Evolutionary conservation across 2,329 filamentous ascomycete species (phyloP).

Genomic region (Pseudopithomyces maydicus): DNA sequence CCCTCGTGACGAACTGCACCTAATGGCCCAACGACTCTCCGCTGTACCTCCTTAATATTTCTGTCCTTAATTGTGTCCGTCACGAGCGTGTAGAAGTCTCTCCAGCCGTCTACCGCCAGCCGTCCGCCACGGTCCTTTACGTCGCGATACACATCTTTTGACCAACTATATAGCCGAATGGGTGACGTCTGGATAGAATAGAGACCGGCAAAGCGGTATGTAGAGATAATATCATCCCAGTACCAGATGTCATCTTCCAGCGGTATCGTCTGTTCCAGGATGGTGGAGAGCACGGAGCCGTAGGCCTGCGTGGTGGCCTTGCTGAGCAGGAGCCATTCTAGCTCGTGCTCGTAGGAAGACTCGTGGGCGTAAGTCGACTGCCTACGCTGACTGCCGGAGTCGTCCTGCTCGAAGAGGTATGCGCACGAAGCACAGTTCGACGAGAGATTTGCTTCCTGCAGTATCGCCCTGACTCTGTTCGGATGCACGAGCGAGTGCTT

Average conservation of each 20-base stretch:
- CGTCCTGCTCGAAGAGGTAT: constrained; percentile 41
- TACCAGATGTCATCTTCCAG: constrained; percentile 91
- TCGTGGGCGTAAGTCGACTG: constrained; percentile 20
- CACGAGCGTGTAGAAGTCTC: constrained; percentile 79
- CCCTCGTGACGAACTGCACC: constrained; percentile 77
- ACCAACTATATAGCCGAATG: constrained; percentile 72
- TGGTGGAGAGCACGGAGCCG: constrained; percentile 74
- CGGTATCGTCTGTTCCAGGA: constrained; percentile 82
- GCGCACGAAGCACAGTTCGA: constrained; percentile 44
- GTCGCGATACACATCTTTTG: constrained; percentile 71
- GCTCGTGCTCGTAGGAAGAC: constrained; percentile 68
- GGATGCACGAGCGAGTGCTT: constrained; percentile 64
- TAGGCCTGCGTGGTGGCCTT: constrained; percentile 94
- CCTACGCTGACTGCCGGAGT: constrained; percentile 28
- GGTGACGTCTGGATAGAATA: constrained; percentile 90
- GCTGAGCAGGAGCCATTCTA: constrained; percentile 88
- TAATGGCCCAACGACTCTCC: constrained; percentile 76
- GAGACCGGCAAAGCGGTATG: constrained; percentile 76
- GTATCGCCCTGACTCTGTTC: constrained; percentile 62
- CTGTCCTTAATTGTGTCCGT: constrained; percentile 74
- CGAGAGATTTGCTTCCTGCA: constrained; percentile 66
- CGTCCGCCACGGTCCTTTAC: constrained; percentile 52
- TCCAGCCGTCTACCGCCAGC: constrained; percentile 52
- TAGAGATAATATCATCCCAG: constrained; percentile 87
- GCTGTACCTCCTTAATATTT: constrained; percentile 72